Evolutionary conservation across 1,284 basidiomycete species (phyloP).

Genomic region (Boletus holoroseus): DNA sequence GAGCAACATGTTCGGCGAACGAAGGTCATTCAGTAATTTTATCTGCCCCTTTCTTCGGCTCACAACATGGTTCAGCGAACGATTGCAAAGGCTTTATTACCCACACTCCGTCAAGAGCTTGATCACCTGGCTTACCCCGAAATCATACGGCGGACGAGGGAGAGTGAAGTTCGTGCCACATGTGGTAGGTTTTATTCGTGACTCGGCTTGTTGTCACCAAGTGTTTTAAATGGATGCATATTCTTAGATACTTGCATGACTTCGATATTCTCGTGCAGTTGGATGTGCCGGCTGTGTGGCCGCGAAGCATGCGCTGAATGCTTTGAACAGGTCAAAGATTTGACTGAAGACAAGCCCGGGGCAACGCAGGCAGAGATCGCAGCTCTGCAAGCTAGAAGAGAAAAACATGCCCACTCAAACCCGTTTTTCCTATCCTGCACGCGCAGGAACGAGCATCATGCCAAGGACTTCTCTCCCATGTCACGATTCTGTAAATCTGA

Average conservation of each 20-base stretch:
- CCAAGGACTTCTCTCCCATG: slow-evolving; percentile 71
- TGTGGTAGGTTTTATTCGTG: slow-evolving; percentile 57
- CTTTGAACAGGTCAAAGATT: slow-evolving; percentile 62
- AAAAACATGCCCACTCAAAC: slow-evolving; percentile 58
- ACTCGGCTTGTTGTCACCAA: slow-evolving; percentile 5
- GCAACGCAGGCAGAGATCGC: slow-evolving; percentile 45
- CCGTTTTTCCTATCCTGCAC: slow-evolving; percentile 72
- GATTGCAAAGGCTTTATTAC: slow-evolving; percentile 65
- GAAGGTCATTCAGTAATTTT: slow-evolving; percentile 45
- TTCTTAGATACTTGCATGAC: slow-evolving; percentile 83
- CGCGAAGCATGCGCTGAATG: slow-evolving; percentile 87
- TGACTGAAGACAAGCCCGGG: slow-evolving; percentile 49
- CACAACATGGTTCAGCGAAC: slow-evolving; percentile 42
- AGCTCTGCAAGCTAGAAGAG: slow-evolving; percentile 47
- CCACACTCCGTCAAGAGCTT: slow-evolving; percentile 63
- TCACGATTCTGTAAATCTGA: slow-evolving; percentile 69
- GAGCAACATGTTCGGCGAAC: slow-evolving; percentile 46
- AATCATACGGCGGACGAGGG: slow-evolving; percentile 67
- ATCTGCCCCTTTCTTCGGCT: slow-evolving; percentile 2
- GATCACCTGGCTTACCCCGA: slow-evolving; percentile 57
- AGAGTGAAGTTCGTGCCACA: slow-evolving; percentile 74
- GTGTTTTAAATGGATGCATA: slow-evolving; percentile 4
- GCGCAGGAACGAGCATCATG: slow-evolving; percentile 60
- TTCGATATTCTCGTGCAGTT: slow-evolving; percentile 83
- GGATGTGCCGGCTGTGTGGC: slow-evolving; percentile 87